phyloP scores from a whole-genome alignment of 306 rosid species.

The Hippophae gyantsensis region DNA sequence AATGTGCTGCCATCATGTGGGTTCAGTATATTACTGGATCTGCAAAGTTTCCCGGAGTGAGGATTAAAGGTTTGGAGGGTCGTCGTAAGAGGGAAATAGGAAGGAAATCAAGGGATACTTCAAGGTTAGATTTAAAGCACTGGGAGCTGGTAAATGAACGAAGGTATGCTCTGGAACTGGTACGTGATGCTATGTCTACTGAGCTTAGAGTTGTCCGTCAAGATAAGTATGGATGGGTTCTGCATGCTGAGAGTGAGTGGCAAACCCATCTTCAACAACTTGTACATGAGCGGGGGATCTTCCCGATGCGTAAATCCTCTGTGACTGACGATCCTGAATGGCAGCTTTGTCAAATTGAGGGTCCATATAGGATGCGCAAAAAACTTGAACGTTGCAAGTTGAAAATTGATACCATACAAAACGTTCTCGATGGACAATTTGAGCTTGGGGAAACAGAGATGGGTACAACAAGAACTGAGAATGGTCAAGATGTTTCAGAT shows the following conservation, averaged over 20 bases:
- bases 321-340: conserved; percentile 61
- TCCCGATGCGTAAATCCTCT: conserved; percentile 56
- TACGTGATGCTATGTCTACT: conserved; percentile 91
- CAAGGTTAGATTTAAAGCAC: conserved; percentile 72
- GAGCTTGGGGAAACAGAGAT: conserved; percentile 45
- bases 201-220: conserved; percentile 98
- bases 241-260: conserved; percentile 99
- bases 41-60: conserved; percentile 89
- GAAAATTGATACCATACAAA: conserved; percentile 69
- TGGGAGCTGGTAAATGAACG: conserved; percentile 95
- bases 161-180: conserved; percentile 88
- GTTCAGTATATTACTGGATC: conserved; percentile 91
- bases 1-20: conserved; percentile 95
- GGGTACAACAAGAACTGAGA: conserved; percentile 38
- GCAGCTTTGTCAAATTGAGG: conserved; percentile 98
- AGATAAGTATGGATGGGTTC: conserved; percentile 99
- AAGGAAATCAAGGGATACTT: conserved; percentile 69
- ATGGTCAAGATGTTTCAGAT: conserved; percentile 42
- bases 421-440: conserved; percentile 73
- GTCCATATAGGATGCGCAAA: conserved; percentile 98
- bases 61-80: conserved; percentile 89
- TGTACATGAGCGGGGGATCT: conserved; percentile 92
- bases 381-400: conserved; percentile 81
- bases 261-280: conserved; percentile 91
- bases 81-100: conserved; percentile 94